Base-by-base conservation (phyloP, 352 stramenopile species). In the Thraustochytrium striatum region DNA sequence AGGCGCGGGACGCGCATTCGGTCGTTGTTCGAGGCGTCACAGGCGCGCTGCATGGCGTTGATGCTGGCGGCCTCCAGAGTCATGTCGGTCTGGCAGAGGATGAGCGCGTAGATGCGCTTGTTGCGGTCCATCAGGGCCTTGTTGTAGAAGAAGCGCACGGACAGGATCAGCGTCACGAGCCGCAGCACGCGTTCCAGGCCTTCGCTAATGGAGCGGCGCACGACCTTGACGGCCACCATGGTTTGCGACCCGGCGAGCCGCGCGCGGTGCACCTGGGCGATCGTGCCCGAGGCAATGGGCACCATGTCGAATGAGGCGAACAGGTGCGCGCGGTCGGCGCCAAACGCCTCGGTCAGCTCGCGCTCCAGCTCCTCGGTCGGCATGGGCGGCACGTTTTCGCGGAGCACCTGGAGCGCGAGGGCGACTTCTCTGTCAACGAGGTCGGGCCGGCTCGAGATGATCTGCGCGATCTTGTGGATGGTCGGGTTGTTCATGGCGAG, bases 41-140 rank as follows among this genome's bases (percentile, higher is more conserved):
- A 21, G 16, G 47, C 47, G 19, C 65, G 43, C n/a, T 72, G 65
- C 65, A 75, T 75, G 3, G 65, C 65, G n/a, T 62, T 21, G 7
- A 68, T 75, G 39, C 65, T 75, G 8, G 65, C 65, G 5, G 65
- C 65, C 50, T 75, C 65, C n/a, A 75, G 52, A 30, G 43, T 75
- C 41, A 75, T 65, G 36, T 75, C 65, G n/a, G 65, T 75, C 50
- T 75, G 65, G 7, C 50, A 38, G 8, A 39, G 21, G 36, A 75
- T 19, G 7, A 75, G 39, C 65, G 36, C 50, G 16, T 30, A 8
- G n/a, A 75, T 21, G 32, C 47, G 41, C n/a, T 43, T 3, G 35
- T 47, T 9, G 16, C 65, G 65, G 11, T 21, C 7, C 8, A 30
- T 21, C 19, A 25, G 32, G 16, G n/a, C 41, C 41, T 58, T 39